Evolutionary conservation across 192 early-diverging fungal genomes (phyloP).

Genomic region (Podila epicladia): DNA sequence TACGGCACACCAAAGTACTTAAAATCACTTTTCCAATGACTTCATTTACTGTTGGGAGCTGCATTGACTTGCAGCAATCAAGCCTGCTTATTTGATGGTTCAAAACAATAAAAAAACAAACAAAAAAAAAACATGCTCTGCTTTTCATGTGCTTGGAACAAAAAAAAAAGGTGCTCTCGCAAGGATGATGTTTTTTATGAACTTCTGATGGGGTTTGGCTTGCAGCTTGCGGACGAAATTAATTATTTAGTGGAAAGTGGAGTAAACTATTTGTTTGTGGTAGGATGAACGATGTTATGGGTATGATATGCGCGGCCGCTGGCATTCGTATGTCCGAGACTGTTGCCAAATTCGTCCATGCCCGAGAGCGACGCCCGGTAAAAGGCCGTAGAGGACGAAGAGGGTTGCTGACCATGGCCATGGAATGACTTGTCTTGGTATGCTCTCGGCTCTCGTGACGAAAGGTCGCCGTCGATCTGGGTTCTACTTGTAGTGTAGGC

Average conservation of each 20-base stretch:
- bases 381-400: too few relatives aligned
- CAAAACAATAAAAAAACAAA: slow-evolving; percentile 49
- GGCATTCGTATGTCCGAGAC: too few relatives aligned
- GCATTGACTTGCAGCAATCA: slow-evolving; percentile 52
- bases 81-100: slow-evolving; percentile 57
- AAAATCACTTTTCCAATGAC: slow-evolving; percentile 33
- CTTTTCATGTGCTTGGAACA: neutral
- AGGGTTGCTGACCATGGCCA: too few relatives aligned
- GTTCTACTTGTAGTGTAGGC: slow-evolving; percentile 13
- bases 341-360: neutral
- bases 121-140: slow-evolving; percentile 15
- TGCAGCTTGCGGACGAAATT: neutral
- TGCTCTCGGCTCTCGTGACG: neutral
- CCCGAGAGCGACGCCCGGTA: too few relatives aligned
- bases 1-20: slow-evolving; percentile 56
- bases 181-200: neutral
- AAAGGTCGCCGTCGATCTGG: neutral
- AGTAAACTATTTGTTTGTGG: neutral
- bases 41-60: slow-evolving; percentile 55
- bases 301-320: too few relatives aligned
- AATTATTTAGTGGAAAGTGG: neutral
- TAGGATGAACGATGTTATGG: too few relatives aligned
- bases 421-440: too few relatives aligned
- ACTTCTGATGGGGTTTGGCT: too few relatives aligned
- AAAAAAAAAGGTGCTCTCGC: neutral